A percentile compares a stretch with the other conserved stretches of the same genome.
Conservation (phyloP, 2,329 filamentous ascomycete genomes). For the Fusarium nematophilum region DNA sequence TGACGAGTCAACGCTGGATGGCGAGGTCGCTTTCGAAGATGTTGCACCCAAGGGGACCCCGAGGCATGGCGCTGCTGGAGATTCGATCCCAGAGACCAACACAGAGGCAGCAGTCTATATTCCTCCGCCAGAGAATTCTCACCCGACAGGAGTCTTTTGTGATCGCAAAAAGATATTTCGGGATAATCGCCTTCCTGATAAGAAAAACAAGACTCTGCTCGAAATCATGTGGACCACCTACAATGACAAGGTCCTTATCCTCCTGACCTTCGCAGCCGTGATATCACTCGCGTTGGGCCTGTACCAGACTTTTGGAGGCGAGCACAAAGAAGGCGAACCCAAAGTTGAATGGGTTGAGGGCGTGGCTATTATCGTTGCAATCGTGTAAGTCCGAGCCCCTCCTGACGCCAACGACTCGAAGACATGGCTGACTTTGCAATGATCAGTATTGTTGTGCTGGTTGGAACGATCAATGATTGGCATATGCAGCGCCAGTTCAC, state of each 20-base stretch:
- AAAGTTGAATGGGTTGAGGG: conserved; percentile 76
- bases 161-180: conserved; percentile 58
- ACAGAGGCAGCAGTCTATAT: conserved; percentile 41
- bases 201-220: conserved; percentile 71
- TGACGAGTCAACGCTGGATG: conserved; percentile 74
- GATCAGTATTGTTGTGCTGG: conserved; percentile 66
- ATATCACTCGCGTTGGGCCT: conserved; percentile 77
- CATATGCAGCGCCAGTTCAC: conserved; percentile 75
- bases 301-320: conserved; percentile 71
- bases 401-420: conserved; percentile 49
- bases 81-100: conserved; percentile 45
- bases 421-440: conserved; percentile 7
- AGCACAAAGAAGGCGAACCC: conserved; percentile 59
- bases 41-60: conserved; percentile 55
- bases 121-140: conserved; percentile 36
- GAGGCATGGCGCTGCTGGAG: conserved; percentile 48
- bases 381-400: conserved; percentile 52
- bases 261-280: conserved; percentile 74
- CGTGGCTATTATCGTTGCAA: conserved; percentile 73
- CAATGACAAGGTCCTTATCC: conserved; percentile 78
- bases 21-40: conserved; percentile 75
- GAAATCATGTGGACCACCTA: conserved; percentile 76
- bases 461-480: conserved; percentile 74
- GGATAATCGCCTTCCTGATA: conserved; percentile 72
- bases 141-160: conserved; percentile 37